Percentiles rank a stretch among this genome's conserved stretches.
Conservation (phyloP, 257 asterid species). For the Solanum medicagineum region DNA sequence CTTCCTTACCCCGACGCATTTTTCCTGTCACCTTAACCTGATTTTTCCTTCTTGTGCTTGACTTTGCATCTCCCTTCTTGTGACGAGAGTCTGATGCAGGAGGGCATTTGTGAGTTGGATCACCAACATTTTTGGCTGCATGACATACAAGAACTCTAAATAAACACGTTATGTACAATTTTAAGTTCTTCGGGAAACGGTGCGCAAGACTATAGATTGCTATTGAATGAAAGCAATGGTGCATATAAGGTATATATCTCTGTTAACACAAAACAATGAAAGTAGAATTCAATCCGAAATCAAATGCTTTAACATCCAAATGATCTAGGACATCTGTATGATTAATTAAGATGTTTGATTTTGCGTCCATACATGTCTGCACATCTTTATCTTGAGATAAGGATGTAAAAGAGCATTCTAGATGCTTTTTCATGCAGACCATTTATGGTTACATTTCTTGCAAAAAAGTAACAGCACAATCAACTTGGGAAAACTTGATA, state of each 20-base stretch:
- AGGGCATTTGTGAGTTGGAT: neutral
- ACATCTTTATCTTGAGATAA: neutral
- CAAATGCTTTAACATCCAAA: neutral
- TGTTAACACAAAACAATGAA: neutral
- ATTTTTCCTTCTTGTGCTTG: conserved; percentile 3
- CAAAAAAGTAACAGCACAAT: neutral
- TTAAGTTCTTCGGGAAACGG: neutral
- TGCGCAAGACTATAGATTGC: neutral
- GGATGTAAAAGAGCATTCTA: neutral
- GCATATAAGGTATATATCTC: neutral
- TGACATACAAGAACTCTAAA: neutral
- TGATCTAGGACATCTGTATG: neutral
- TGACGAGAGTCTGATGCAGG: conserved; percentile 16
- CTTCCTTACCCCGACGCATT: conserved; percentile 3
- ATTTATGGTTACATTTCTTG: neutral
- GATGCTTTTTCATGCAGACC: neutral
- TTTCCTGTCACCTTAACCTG: conserved; percentile 4
- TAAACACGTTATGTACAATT: neutral
- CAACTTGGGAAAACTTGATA: neutral
- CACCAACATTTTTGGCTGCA: neutral
- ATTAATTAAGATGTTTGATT: neutral
- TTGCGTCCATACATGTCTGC: neutral
- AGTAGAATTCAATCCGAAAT: neutral
- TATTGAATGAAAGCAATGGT: neutral
- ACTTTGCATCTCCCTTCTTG: conserved; percentile 7